These are phyloP conservation scores for Penicillium sp. DNA, from an alignment of 2,329 filamentous ascomycete species.

Conservation along the genomic window DNA sequence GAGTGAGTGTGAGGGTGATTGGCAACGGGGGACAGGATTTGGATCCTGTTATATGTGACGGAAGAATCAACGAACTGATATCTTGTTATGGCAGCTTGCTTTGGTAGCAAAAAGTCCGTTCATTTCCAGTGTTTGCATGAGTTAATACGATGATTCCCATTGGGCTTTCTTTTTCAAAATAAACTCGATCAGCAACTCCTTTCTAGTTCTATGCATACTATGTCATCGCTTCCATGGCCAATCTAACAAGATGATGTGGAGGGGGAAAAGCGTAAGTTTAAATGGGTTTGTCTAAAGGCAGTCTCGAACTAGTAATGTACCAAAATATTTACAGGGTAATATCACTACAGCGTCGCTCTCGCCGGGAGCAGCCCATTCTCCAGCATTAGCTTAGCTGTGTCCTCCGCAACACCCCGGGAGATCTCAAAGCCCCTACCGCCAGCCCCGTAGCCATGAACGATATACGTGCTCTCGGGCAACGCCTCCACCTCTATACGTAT, in stretches of 20 bases:
- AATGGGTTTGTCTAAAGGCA: too few species aligned
- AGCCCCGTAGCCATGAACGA: slow-evolving; percentile 63
- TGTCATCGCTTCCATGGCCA: background rate
- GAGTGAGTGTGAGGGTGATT: slow-evolving; percentile 21
- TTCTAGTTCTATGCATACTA: background rate
- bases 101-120: slow-evolving; percentile 37
- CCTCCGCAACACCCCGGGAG: slow-evolving; percentile 63
- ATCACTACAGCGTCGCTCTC: slow-evolving; percentile 29
- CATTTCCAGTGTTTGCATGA: slow-evolving; percentile 20
- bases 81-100: slow-evolving; percentile 34
- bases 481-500: slow-evolving; percentile 59
- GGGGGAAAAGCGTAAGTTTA: too few species aligned
- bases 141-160: slow-evolving; percentile 11
- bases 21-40: slow-evolving; percentile 27
- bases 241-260: background rate
- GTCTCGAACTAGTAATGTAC: background rate
- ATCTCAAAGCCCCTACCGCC: slow-evolving; percentile 66
- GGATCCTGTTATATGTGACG: slow-evolving; percentile 32
- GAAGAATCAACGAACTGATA: slow-evolving; percentile 33
- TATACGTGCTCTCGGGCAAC: slow-evolving; percentile 26
- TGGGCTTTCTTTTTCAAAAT: background rate
- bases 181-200: background rate
- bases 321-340: background rate
- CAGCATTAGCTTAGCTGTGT: slow-evolving; percentile 50
- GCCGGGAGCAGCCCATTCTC: slow-evolving; percentile 25